phyloP scores from a whole-genome alignment of 106 monocot genomes.

The Xerophyta viscosa region DNA sequence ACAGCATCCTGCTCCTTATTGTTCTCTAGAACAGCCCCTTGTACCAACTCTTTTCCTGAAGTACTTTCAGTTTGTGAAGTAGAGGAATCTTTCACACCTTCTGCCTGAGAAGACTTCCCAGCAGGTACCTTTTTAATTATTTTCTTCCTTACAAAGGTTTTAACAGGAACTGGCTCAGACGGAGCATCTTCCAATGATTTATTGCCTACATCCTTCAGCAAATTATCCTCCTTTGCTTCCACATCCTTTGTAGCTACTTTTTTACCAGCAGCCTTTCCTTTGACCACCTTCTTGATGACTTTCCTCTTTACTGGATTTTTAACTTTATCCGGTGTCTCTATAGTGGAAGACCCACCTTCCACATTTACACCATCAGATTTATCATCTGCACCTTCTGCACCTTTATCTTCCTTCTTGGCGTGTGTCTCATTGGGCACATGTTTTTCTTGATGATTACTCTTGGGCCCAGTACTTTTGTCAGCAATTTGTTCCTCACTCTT shows the following conservation, averaged over 20 bases:
- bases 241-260: constrained; percentile 16
- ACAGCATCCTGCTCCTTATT: constrained; percentile 15
- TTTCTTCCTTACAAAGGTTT: constrained; percentile 37
- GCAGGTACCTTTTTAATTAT: constrained; percentile 22
- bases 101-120: constrained; percentile 28
- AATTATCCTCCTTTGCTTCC: constrained; percentile 25
- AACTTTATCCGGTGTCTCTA: constrained; percentile 3
- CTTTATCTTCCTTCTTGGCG: constrained; percentile 13
- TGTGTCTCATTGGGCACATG: constrained; percentile 18
- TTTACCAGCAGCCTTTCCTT: constrained; percentile 32
- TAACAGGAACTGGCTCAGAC: constrained; percentile 11
- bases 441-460: constrained; percentile 16
- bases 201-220: constrained; percentile 12
- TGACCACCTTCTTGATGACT: constrained; percentile 50
- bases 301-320: constrained; percentile 39
- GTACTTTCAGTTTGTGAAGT: constrained; percentile 13
- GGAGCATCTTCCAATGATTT: constrained; percentile 9
- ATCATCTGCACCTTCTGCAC: constrained; percentile 3
- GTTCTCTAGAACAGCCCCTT: constrained; percentile 9
- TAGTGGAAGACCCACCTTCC: constrained; percentile 8
- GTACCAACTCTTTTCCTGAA: constrained; percentile 14
- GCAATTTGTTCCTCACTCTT: constrained; percentile 14
- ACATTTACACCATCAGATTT: constrained; percentile 9
- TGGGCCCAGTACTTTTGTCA: constrained; percentile 10
- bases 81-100: constrained; percentile 7